A percentile compares a stretch with the other conserved stretches of the same genome.
phyloP scores from a whole-genome alignment of 257 asterid genomes.

The Agastache rugosa region DNA sequence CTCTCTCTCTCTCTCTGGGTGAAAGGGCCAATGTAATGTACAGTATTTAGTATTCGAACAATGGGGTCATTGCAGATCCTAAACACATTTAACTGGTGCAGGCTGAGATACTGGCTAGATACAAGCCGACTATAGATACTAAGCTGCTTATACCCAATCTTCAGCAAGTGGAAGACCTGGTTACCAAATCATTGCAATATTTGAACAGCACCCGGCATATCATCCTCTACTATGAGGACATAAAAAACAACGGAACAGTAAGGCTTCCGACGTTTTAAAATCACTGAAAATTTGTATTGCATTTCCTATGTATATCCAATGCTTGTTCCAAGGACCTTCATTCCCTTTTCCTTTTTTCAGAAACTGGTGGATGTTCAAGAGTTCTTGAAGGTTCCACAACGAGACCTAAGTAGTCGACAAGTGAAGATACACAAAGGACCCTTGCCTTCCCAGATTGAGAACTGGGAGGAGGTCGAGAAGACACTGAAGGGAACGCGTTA shows the following conservation, averaged over 20 bases:
- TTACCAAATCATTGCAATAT: conserved; percentile 62
- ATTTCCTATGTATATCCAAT: not conserved
- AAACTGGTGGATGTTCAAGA: conserved; percentile 81
- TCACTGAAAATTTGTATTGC: not conserved
- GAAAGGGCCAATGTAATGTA: not conserved
- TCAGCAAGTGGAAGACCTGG: conserved; percentile 77
- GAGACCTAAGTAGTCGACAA: conserved; percentile 73
- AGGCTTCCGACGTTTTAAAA: conserved; percentile 37
- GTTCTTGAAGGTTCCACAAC: conserved; percentile 76
- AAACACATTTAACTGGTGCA: conserved; percentile 41
- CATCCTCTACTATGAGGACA: conserved; percentile 83
- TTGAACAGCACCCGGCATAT: conserved; percentile 82
- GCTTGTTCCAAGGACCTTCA: not conserved
- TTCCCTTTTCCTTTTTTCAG: conserved; percentile 39
- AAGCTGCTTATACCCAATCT: conserved; percentile 60
- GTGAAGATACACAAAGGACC: conserved; percentile 92
- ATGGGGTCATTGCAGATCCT: not conserved
- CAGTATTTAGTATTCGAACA: too few relatives aligned
- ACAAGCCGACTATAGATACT: conserved; percentile 77
- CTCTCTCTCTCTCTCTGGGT: not conserved
- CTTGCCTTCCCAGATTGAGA: conserved; percentile 80
- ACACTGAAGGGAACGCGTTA: conserved; percentile 78
- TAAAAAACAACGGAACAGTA: conserved; percentile 75
- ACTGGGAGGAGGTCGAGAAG: conserved; percentile 80
- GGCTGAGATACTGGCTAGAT: conserved; percentile 90